Base-by-base conservation (phyloP, 306 rosid species). In the Vigna mungo region DNA sequence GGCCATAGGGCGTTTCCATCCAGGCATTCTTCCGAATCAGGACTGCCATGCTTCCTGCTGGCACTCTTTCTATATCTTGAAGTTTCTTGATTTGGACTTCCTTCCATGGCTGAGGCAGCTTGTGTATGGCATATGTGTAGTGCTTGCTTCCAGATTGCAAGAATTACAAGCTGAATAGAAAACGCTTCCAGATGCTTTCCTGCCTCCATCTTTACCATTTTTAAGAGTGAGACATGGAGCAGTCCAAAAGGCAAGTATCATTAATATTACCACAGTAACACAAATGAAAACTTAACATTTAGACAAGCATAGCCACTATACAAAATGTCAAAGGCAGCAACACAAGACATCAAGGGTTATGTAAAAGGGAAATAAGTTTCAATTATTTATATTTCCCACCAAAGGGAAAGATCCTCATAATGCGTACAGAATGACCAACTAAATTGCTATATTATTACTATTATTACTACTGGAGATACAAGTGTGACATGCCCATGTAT, bases 61-160 rank as follows among this genome's bases (percentile, higher is more conserved):
- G 72, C 70, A 82, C 88, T 87, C 90, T 90, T 90, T 79, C 89
- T 87, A 79, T 84, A 82, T 88, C 86, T 89, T 23, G 90, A 73
- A 53, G 81, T 82, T 76, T 93, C 98, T 84, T 85, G 97, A 85
- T 80, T 89, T 65, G 97, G 98, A 87, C 97, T 93, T 76, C 98
- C 99, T 86, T 93, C 97, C 90, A 91, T 93, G 70, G 96, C 99
- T 4, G 98, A 96, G 81, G 99, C 98, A 81, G 97, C 99, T 84
- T 86, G 97, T 5, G 99, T 90, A 83, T 96, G 99, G 88, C 99
- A 96, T 84, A 96, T 96, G 84, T 96, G 86, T 85, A 96, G 78
- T 12, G 98, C 99, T 88, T 96, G 93, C 84, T 93, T 96, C 98
- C 99, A 96, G 70, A 96, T 93, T 73, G 99, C 96, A 85, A 96